These are phyloP conservation scores for Lasiodiplodia gonubiensis DNA, from an alignment of 2,329 filamentous ascomycete genomes.

Conservation along the genomic window DNA sequence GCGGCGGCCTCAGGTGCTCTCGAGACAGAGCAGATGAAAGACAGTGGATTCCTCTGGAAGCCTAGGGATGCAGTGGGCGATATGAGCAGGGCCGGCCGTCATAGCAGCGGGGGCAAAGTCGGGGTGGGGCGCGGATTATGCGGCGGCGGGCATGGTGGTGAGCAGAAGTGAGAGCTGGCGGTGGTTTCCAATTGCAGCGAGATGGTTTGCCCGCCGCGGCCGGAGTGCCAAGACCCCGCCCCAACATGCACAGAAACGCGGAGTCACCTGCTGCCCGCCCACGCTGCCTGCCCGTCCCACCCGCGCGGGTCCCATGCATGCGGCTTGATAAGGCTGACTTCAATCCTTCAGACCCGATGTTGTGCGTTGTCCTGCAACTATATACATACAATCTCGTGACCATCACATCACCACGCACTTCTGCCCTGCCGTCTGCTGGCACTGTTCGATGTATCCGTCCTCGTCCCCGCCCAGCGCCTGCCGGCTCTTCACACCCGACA, in stretches of 20 bases:
- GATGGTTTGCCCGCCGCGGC: conserved; percentile 14
- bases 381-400: neutral
- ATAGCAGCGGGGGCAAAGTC: conserved; percentile 20
- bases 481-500: conserved; percentile 74
- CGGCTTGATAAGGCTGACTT: conserved; percentile 19
- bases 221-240: conserved; percentile 6
- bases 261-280: conserved; percentile 23
- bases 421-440: conserved; percentile 45
- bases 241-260: conserved; percentile 16
- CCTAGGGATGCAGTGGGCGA: conserved; percentile 6
- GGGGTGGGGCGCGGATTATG: conserved; percentile 3
- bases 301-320: conserved; percentile 5
- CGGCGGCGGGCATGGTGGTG: conserved; percentile 8
- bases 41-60: conserved; percentile 17
- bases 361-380: neutral
- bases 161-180: neutral
- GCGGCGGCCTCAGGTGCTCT: neutral
- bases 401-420: conserved; percentile 53
- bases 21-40: neutral
- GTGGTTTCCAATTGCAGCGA: conserved; percentile 19
- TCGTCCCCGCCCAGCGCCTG: conserved; percentile 67
- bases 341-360: neutral
- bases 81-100: conserved; percentile 12
- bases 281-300: conserved; percentile 9
- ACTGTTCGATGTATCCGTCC: conserved; percentile 75